phyloP scores from a whole-genome alignment of 2,329 filamentous ascomycete genomes.

The Coniochaeta sp. region DNA sequence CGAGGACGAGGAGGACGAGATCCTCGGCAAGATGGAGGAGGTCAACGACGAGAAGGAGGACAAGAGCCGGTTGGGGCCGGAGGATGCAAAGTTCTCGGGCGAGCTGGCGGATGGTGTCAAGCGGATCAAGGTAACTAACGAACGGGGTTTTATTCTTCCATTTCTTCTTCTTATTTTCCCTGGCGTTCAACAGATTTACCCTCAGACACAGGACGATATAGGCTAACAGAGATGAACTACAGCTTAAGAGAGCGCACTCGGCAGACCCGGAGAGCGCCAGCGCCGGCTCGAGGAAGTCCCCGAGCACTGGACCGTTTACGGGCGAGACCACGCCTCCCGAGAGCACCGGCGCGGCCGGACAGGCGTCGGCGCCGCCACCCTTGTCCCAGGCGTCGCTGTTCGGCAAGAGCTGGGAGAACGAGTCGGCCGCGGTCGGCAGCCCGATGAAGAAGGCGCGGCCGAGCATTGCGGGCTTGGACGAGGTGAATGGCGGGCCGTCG shows the following conservation, averaged over 20 bases:
- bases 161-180: too few relatives aligned
- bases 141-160: too few relatives aligned
- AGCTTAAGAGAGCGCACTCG: conserved; percentile 79
- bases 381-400: conserved; percentile 25
- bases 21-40: conserved; percentile 58
- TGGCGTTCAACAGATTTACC: too few relatives aligned
- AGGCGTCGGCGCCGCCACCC: neutral
- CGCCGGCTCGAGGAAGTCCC: conserved; percentile 35
- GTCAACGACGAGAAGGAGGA: conserved; percentile 50
- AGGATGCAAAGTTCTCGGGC: conserved; percentile 64
- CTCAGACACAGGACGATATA: too few relatives aligned
- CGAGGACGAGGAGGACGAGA: conserved; percentile 60
- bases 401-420: conserved; percentile 35
- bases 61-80: conserved; percentile 53
- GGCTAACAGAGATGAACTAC: conserved; percentile 6
- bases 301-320: conserved; percentile 31
- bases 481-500: conserved; percentile 7
- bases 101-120: conserved; percentile 75
- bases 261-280: conserved; percentile 52
- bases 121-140: conserved; percentile 67
- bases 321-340: conserved; percentile 33
- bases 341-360: neutral
- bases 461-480: conserved; percentile 43
- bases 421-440: conserved; percentile 48
- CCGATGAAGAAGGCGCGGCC: conserved; percentile 70